Evolutionary conservation across 164 flowering plant species (phyloP), one percentile per base, ranked within the genome.

Genomic region (Berberis thunbergii): DNA sequence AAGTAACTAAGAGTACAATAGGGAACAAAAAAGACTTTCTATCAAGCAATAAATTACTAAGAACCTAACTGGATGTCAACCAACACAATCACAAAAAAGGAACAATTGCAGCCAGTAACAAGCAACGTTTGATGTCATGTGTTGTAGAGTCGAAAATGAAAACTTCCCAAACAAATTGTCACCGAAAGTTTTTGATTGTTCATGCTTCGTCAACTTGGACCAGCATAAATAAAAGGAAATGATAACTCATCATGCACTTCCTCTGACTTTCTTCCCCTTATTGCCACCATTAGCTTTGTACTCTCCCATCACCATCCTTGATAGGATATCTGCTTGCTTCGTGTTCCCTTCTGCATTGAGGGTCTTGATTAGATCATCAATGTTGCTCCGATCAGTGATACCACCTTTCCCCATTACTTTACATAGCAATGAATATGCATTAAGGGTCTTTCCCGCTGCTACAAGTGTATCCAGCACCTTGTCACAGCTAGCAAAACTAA

Each of bases 271-370:
- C 80, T 80, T 83, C 57, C 74, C 78, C 67, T 82, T 84, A 74
- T 79, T 83, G 64, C 57, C 46, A 62, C 45, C 43, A 60, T 10
- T 44, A 45, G 60, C 54, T 54, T 54, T 54, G 40, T 61, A 26
- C 86, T 73, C 71, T 86, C 85, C 79, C 76, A 10, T 67, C 44
- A 86, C 63, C 95, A 94, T 80, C 77, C 99, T 86, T 0, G 91
- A 82, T 39, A 94, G 84, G 42, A 83, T 79, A 80, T 94, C 99
- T 2, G 99, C 97, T 77, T 94, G 99, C 75, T 80, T 91, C 49
- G 97, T 84, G 76, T 94, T 86, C 40, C 99, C 99, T 73, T 87
- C 91, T 57, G 78, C 81, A 69, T 80, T 89, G 41, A 94, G 91
- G 72, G 72, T 82, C 76, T 67, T 83, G 71, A 94, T 90, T 67